phyloP scores from a whole-genome alignment of 2,329 filamentous ascomycete species.

The Aspergillus transmontanensis region DNA sequence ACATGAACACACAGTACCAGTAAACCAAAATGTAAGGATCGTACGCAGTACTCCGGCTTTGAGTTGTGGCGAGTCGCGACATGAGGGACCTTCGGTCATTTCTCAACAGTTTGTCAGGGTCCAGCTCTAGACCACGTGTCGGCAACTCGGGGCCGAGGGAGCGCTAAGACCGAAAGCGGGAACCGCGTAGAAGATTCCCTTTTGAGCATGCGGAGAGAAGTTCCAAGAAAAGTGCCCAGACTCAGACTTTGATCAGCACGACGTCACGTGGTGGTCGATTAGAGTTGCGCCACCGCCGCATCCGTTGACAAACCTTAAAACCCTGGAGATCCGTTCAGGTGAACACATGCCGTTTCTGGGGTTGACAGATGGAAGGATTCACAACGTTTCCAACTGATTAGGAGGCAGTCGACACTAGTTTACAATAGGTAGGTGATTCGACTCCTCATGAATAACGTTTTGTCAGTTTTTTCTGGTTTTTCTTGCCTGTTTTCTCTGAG shows the following conservation, averaged over 20 bases:
- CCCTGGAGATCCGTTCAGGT: not conserved
- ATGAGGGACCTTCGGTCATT: too few relatives aligned
- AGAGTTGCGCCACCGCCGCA: conserved; percentile 4
- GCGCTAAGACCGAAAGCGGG: not conserved
- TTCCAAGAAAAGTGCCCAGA: not conserved
- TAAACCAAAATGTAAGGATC: not conserved
- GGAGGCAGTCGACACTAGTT: not conserved
- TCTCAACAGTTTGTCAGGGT: not conserved
- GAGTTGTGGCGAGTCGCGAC: too few relatives aligned
- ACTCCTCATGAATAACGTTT: not conserved
- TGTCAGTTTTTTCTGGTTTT: too few relatives aligned
- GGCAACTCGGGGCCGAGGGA: not conserved
- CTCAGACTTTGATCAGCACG: not conserved
- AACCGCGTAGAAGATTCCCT: conserved; percentile 1
- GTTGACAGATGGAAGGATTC: not conserved
- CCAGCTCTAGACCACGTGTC: not conserved
- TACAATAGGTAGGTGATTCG: not conserved
- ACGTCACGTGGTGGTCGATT: not conserved
- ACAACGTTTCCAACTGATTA: not conserved
- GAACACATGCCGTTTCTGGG: not conserved
- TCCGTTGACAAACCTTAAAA: conserved; percentile 3
- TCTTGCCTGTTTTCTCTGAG: not conserved
- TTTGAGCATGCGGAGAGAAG: not conserved
- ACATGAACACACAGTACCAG: not conserved
- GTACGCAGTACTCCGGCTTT: too few relatives aligned